Evolutionary conservation across 441 rosid genomes (phyloP).

Genomic region (Rhodomyrtus psidioides): DNA sequence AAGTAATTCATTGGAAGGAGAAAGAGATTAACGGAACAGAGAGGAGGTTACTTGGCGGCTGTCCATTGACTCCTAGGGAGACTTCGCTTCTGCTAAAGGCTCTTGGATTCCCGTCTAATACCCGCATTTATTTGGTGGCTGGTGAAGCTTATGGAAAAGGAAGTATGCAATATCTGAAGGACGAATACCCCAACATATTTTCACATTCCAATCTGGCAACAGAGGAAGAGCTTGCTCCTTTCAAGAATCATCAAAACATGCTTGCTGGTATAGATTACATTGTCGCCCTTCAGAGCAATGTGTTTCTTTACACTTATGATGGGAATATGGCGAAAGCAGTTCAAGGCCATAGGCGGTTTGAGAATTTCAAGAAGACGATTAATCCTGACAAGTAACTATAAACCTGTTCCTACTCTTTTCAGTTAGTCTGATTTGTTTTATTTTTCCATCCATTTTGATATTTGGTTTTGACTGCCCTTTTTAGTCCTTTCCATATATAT

Average conservation of each 20-base stretch:
- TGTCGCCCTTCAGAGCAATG: constrained; percentile 84
- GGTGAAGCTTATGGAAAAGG: constrained; percentile 83
- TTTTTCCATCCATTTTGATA: neutral
- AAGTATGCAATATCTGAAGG: constrained; percentile 64
- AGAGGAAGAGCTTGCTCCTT: constrained; percentile 60
- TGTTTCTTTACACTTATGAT: constrained; percentile 78
- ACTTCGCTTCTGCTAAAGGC: constrained; percentile 80
- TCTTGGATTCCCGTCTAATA: constrained; percentile 58
- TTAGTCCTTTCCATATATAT: no score
- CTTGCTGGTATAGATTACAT: constrained; percentile 86
- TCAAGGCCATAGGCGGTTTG: constrained; percentile 88
- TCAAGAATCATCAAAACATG: constrained; percentile 87
- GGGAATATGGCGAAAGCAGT: constrained; percentile 99
- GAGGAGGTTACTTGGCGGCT: constrained; percentile 82
- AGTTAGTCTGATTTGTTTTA: neutral
- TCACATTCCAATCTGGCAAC: constrained; percentile 79
- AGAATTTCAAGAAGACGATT: constrained; percentile 78
- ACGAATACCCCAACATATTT: constrained; percentile 64
- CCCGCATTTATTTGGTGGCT: constrained; percentile 84
- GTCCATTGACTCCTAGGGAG: constrained; percentile 89
- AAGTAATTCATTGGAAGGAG: constrained; percentile 88
- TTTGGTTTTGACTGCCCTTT: no score
- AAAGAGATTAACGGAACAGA: constrained; percentile 91
- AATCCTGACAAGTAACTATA: constrained; percentile 68
- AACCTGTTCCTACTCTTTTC: neutral